phyloP scores from a whole-genome alignment of 208 protist genomes.

The Crithidia sp. region DNA sequence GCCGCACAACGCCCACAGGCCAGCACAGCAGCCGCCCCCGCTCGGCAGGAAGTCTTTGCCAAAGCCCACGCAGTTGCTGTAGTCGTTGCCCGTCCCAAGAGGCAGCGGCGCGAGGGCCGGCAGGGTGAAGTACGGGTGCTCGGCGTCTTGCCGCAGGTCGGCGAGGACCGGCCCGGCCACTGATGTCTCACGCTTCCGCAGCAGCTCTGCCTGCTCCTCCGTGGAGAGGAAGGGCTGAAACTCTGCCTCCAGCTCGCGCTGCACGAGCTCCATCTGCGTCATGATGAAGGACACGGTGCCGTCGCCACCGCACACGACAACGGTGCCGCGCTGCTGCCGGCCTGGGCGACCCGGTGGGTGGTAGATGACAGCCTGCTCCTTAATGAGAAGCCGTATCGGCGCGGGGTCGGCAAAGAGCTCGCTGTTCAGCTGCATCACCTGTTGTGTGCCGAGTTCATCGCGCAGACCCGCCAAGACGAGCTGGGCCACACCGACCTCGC shows the following conservation, averaged over 20 bases:
- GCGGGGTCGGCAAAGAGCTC: slow-evolving; percentile 59
- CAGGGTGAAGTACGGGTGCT: slow-evolving; percentile 42
- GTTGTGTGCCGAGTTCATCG: slow-evolving; percentile 49
- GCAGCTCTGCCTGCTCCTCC: not conserved
- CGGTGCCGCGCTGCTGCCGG: slow-evolving; percentile 59
- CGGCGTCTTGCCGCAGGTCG: not conserved
- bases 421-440: slow-evolving; percentile 53
- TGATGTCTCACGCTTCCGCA: not conserved
- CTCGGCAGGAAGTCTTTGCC: slow-evolving; percentile 52
- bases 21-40: slow-evolving; percentile 9
- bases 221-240: slow-evolving; percentile 17
- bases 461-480: slow-evolving; percentile 46
- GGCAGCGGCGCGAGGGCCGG: slow-evolving; percentile 78
- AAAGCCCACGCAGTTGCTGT: slow-evolving; percentile 81
- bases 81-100: slow-evolving; percentile 89
- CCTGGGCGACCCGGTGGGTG: slow-evolving; percentile 8
- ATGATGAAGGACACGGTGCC: slow-evolving; percentile 87
- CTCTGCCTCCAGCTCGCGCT: slow-evolving; percentile 50
- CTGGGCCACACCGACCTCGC: slow-evolving; percentile 43
- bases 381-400: slow-evolving; percentile 54
- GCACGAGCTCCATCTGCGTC: slow-evolving; percentile 63
- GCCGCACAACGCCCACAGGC: slow-evolving; percentile 18
- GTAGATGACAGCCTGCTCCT: slow-evolving; percentile 64
- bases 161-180: not conserved
- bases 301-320: slow-evolving; percentile 84